Base-by-base conservation (phyloP, 208 protist species). In the Endotrypanum monterogeii region DNA sequence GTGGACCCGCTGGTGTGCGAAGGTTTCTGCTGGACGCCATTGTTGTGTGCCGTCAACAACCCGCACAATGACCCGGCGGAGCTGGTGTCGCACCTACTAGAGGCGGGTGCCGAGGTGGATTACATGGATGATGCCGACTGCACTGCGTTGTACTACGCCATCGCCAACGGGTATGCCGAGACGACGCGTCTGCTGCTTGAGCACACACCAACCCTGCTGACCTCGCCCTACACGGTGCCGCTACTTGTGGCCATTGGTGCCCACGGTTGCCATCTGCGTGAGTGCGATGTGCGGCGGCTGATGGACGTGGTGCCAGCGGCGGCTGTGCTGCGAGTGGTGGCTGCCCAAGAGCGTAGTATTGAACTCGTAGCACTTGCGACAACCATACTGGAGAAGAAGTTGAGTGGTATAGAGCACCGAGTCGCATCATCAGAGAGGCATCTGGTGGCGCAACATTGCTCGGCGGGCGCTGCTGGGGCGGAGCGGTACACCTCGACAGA, bases 11-110 rank as follows among this genome's bases (percentile, higher is more conserved):
- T 78, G 28, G 55, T 79, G 20, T 71, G 75, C 28, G 69, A 67
- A 41, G 52, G 55, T 61, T 97, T 89, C 70, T 93, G 83, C 75
- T 97, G 93, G 91, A 95, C 93, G 12, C 89, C 93, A 57, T 82
- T 97, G 60, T 72, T 97, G 52, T 97, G 91, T 70, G 90, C 93
- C 20, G 91, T 95, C 66, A 97, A 97, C 88, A 96, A 96, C 80
- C 88, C 87, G 3, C 90, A 94, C 80, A 73, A 80, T 55, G 93
- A 97, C 68, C 90, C 90, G 28, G 89, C 61, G 25, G 89, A 85
- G 25, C 78, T 97, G 39, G 90, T 96, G 60, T 74, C 72, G 51
- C 74, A 91, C 73, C 70, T 97, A 51, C 72, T 96, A 28, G 76
- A 81, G 1, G 79, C 80, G 1, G 93, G 89, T n/a, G 93, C 91